Conservation (phyloP, 257 asterid species). For the Salvia rosmarinus region DNA sequence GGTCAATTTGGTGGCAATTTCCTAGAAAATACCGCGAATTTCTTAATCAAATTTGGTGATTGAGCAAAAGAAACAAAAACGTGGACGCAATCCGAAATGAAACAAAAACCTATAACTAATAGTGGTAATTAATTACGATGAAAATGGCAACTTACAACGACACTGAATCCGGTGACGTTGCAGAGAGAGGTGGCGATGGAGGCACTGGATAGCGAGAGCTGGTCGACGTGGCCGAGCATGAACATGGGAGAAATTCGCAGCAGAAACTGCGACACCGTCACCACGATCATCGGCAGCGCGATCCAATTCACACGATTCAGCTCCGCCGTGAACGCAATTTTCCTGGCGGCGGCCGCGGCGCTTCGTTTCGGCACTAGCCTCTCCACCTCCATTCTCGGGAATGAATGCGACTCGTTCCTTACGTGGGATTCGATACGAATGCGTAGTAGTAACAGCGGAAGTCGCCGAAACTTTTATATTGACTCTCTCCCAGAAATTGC, state of each 20-base stretch:
- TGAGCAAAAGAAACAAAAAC: neutral
- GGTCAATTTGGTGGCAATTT: neutral
- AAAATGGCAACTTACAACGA: conserved; percentile 36
- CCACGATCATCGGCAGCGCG: conserved; percentile 59
- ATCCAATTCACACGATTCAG: conserved; percentile 47
- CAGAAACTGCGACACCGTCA: conserved; percentile 47
- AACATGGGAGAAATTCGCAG: conserved; percentile 54
- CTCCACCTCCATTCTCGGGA: conserved; percentile 41
- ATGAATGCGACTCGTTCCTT: neutral
- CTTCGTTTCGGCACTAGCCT: conserved; percentile 32
- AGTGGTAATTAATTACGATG: too few species aligned
- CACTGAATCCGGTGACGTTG: conserved; percentile 61
- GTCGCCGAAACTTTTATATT: too few species aligned
- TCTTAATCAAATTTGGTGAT: neutral
- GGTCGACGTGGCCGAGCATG: conserved; percentile 59
- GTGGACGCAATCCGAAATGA: neutral
- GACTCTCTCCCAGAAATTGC: too few species aligned
- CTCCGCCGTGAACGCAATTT: conserved; percentile 23
- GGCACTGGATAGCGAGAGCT: conserved; percentile 60
- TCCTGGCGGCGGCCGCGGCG: neutral
- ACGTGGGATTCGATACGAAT: neutral
- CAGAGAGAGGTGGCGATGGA: conserved; percentile 63
- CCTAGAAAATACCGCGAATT: neutral
- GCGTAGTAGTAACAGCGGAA: too few species aligned
- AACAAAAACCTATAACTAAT: too few species aligned